Evolutionary conservation across 108 stramenopile genomes (phyloP), one percentile per base, ranked within the genome.

Genomic region (Cyclotella choctawhatcheeana): DNA sequence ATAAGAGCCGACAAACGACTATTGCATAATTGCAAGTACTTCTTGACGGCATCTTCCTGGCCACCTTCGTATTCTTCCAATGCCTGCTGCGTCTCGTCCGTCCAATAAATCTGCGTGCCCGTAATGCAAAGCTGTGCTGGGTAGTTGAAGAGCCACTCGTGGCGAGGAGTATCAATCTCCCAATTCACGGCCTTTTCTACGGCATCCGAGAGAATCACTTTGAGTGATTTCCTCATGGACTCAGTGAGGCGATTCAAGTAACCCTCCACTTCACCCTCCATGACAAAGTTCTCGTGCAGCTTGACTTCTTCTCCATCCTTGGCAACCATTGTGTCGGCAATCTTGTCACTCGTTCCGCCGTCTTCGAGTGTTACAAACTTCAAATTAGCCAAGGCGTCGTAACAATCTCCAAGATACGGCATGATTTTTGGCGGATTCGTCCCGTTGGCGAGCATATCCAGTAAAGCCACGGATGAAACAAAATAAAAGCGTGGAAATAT

Each of bases 401-500:
- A 96, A 84, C 95, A 96, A 68, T 94, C 93, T 7, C 91, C 93
- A 24, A 96, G 93, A 71, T 94, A 94, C 2, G 90, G 90, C 84
- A 94, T 84, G 69, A 96, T 91, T 68, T 93, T 93, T 34, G 90
- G 89, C 16, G 95, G 95, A 65, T 92, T 93, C 48, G 85, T 92
- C 17, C 95, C 95, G 73, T 96, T 96, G 24, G 94, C 92, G 37
- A 97, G 88, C 88, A 94, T 94, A 62, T 94, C 92, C 25, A 95
- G 81, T 33, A 97, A 77, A 27, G 91, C 94, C 25, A 92, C 88
- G 25, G 93, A 88, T 16, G 93, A 94, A 34, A 97, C 91, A 54
- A 97, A 97, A 68, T 97, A 97, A 72, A 97, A 97, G 35, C 96
- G 82, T 7, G 96, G 96, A 54, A 93, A 97, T 45, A 95, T 93